A percentile compares a stretch with the other conserved stretches of the same genome.
Conservation (phyloP, 257 asterid species). For the Plectranthus barbatus region DNA sequence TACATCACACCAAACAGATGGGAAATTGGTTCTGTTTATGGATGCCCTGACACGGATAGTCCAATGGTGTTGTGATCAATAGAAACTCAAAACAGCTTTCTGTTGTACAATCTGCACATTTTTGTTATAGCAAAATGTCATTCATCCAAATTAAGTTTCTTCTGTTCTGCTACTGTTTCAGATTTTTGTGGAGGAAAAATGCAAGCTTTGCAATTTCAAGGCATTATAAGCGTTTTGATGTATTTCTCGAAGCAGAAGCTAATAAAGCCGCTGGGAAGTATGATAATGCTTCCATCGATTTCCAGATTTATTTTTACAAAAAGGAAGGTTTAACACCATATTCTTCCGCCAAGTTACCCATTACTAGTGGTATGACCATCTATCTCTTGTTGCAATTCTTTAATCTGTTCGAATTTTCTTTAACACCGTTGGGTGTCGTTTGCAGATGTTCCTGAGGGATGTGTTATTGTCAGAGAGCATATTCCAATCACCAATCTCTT, state of each 20-base stretch:
- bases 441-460: slow-evolving; percentile 97
- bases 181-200: slow-evolving; percentile 92
- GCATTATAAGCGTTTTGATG: slow-evolving; percentile 84
- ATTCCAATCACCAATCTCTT: slow-evolving; percentile 78
- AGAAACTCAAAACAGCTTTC: too few relatives aligned
- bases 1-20: too few relatives aligned
- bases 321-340: slow-evolving; percentile 81
- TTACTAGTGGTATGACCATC: slow-evolving; percentile 57
- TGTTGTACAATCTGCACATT: background rate
- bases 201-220: slow-evolving; percentile 90
- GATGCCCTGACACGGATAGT: background rate
- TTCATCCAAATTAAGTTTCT: background rate
- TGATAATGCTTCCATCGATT: slow-evolving; percentile 77
- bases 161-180: slow-evolving; percentile 14
- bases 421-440: background rate
- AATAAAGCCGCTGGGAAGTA: slow-evolving; percentile 89
- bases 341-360: slow-evolving; percentile 68
- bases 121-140: background rate
- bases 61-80: too few relatives aligned
- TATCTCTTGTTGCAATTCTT: background rate
- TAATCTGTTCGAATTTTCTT: background rate
- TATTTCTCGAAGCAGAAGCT: slow-evolving; percentile 91
- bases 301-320: slow-evolving; percentile 78
- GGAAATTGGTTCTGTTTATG: too few relatives aligned
- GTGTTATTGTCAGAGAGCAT: slow-evolving; percentile 84